Conservation (phyloP, 768 basidiomycete genomes). For the Suillus discolor region DNA sequence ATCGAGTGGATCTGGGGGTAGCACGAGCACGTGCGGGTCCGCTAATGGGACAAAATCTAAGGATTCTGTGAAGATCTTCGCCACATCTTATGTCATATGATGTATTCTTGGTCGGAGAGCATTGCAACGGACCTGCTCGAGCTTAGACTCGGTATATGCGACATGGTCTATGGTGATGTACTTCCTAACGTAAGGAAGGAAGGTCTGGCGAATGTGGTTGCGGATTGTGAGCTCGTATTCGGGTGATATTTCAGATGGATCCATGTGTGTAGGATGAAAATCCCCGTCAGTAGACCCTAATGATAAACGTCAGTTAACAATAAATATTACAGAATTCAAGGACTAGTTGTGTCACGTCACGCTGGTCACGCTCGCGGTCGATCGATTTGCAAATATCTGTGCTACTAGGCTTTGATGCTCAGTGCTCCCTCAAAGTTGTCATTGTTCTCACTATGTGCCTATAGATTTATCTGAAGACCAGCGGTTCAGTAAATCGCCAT, state of each 20-base stretch:
- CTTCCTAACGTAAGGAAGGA: slow-evolving; percentile 53
- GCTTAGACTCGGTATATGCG: slow-evolving; percentile 51
- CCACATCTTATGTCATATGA: background rate
- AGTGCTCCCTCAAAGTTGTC: background rate
- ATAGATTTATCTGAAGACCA: background rate
- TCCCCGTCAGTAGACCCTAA: background rate
- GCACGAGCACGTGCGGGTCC: slow-evolving; percentile 52
- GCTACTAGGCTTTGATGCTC: background rate
- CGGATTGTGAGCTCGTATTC: slow-evolving; percentile 28
- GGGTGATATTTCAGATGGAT: slow-evolving; percentile 4
- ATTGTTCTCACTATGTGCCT: background rate
- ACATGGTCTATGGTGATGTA: slow-evolving; percentile 61
- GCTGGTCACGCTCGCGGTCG: background rate
- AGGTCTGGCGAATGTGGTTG: slow-evolving; percentile 54
- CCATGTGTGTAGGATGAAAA: slow-evolving; percentile 38
- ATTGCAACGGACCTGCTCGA: slow-evolving; percentile 41
- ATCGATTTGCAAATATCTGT: background rate
- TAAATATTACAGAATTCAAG: no score
- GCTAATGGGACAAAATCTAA: slow-evolving; percentile 46
- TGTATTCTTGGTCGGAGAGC: background rate
- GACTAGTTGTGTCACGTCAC: background rate
- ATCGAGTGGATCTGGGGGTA: slow-evolving; percentile 60
- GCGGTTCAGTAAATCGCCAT: background rate
- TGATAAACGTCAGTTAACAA: background rate
- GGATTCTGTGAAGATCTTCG: slow-evolving; percentile 43